phyloP scores from a whole-genome alignment of 2,329 filamentous ascomycete species.

The Tolypocladium ovalisporum region DNA sequence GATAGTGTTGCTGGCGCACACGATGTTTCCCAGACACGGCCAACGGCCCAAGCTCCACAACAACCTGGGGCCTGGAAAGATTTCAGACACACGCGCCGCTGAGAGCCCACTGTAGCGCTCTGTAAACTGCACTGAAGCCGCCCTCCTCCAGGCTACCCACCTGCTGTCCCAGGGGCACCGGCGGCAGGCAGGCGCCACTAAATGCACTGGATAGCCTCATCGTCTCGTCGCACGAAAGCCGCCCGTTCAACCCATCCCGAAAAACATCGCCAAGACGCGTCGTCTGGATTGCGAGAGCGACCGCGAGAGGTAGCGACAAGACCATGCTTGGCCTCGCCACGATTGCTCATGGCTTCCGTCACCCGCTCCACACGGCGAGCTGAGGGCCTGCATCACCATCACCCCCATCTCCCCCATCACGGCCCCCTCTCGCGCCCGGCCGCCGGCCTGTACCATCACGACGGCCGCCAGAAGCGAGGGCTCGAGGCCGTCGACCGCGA shows the following conservation, averaged over 20 bases:
- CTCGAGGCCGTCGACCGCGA: constrained; percentile 34
- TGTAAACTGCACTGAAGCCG: not conserved
- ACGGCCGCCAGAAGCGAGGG: constrained; percentile 36
- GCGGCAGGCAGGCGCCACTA: not conserved
- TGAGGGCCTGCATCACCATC: constrained; percentile 31
- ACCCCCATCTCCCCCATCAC: constrained; percentile 11
- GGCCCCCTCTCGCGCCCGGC: constrained; percentile 15
- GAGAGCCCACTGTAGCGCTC: not conserved
- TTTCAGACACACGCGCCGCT: not conserved
- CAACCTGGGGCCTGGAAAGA: not conserved
- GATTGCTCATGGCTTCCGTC: constrained; percentile 37
- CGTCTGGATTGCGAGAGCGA: constrained; percentile 1
- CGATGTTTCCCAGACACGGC: not conserved
- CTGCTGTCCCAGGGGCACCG: constrained; percentile 2
- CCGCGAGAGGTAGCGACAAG: constrained; percentile 12
- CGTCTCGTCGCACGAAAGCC: not conserved
- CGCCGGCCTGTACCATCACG: constrained; percentile 5
- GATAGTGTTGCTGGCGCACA: not conserved
- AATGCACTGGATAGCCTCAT: not conserved
- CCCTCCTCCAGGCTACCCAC: not conserved
- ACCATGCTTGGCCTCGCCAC: constrained; percentile 25
- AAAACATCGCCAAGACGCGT: constrained; percentile 1
- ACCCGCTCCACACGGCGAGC: constrained; percentile 39
- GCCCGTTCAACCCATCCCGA: not conserved
- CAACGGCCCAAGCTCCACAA: not conserved